phyloP scores from a whole-genome alignment of 495 filamentous ascomycete species.

The Rhypophila decipiens region DNA sequence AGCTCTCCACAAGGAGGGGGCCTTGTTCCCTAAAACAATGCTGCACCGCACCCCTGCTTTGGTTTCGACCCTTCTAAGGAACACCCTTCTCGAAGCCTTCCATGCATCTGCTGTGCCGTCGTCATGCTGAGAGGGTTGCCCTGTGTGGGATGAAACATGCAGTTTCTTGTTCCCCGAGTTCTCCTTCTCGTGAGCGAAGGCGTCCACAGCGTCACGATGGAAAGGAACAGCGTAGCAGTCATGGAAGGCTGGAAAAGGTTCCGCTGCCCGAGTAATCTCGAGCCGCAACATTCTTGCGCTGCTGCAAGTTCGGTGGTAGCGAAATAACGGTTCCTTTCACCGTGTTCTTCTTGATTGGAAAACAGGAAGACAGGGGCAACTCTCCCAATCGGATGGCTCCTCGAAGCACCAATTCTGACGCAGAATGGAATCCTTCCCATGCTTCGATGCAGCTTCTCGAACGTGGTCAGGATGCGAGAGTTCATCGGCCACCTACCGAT shows the following conservation, averaged over 20 bases:
- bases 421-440: not conserved
- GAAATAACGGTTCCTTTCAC: not conserved
- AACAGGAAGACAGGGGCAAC: not conserved
- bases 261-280: not conserved
- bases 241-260: too few species aligned
- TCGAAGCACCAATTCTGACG: not conserved
- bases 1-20: not conserved
- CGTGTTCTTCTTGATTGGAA: too few species aligned
- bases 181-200: not conserved
- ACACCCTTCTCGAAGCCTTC: slow-evolving; percentile 3
- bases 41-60: slow-evolving; percentile 3
- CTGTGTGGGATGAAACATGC: not conserved
- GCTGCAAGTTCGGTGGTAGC: not conserved
- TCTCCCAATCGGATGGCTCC: not conserved
- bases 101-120: slow-evolving; percentile 1
- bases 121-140: not conserved
- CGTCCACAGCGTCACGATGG: too few species aligned
- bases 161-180: not conserved
- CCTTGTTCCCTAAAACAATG: not conserved
- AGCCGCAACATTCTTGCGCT: not conserved
- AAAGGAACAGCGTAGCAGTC: too few species aligned
- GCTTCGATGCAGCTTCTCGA: not conserved
- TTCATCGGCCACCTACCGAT: too few species aligned
- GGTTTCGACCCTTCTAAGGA: not conserved
- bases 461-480: not conserved